Evolutionary conservation across 768 basidiomycete species (phyloP).

Genomic region (Termitomyces sp.): DNA sequence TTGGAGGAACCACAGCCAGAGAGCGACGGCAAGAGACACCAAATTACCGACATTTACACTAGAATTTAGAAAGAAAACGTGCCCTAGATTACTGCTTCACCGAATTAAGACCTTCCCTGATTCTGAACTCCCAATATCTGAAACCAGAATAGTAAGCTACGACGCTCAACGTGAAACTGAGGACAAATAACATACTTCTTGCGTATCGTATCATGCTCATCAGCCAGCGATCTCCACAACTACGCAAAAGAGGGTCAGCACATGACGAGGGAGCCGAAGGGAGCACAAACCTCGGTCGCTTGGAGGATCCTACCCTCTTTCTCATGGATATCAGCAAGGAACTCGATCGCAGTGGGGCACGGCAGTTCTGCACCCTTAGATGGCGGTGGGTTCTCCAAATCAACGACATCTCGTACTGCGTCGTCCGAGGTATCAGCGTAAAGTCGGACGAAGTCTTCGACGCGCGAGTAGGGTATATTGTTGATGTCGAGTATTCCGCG

Average conservation of each 20-base stretch:
- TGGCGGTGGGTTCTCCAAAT: constrained; percentile 76
- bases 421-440: constrained; percentile 45
- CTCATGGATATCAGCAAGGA: constrained; percentile 77
- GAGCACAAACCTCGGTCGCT: constrained; percentile 44
- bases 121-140: constrained; percentile 81
- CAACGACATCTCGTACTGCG: constrained; percentile 45
- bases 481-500: constrained; percentile 76
- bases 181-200: constrained; percentile 52
- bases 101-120: constrained; percentile 43
- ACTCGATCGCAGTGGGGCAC: constrained; percentile 78
- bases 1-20: too few species aligned
- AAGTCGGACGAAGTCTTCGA: constrained; percentile 60
- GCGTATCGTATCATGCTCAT: constrained; percentile 70
- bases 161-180: background rate
- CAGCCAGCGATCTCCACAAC: constrained; percentile 71
- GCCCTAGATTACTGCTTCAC: constrained; percentile 5
- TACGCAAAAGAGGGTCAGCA: constrained; percentile 24
- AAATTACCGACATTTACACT: background rate
- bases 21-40: background rate
- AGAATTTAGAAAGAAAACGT: too few species aligned
- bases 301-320: constrained; percentile 45
- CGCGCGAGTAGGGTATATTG: constrained; percentile 51
- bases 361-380: constrained; percentile 68
- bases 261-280: background rate
- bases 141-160: constrained; percentile 1